Evolutionary conservation across 805 yeast genomes (phyloP), one percentile per base, ranked within the genome.

Genomic region (Priceomyces melissophilus): DNA sequence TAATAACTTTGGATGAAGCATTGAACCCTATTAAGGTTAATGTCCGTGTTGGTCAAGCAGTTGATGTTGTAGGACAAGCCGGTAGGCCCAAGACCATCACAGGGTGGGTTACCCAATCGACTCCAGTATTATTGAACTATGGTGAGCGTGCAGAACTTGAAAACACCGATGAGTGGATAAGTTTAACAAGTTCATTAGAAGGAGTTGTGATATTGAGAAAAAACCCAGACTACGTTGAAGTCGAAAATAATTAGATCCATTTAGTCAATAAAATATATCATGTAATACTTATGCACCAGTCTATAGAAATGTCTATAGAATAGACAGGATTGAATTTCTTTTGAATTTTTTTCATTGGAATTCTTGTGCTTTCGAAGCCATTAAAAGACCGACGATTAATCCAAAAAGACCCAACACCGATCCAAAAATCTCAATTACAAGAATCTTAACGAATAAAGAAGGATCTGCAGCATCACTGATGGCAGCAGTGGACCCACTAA

Each of bases 401-500:
- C 98, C 99, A 61, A 93, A 86, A 52, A 93, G 79, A 35, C 99
- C 99, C 61, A 93, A 75, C 29, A 93, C 96, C 15, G 96, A 85
- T 28, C 99, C 99, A 59, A 93, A 93, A 73, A 93, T 93, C 75
- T 93, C 99, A 54, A 93, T 84, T 47, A 93, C 99, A 57, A 93
- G 79, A 45, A 93, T 93, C 69, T 93, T 93, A 48, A 93, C 99
- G 56, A 93, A 93, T 50, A 93, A 73, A 3, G 96, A 78, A 16
- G 96, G 81, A 69, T 93, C 97, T 9, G 99, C 97, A 25, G 99
- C 99, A 67, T 93, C 99, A 33, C 95, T 81, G 46, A 93, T 79
- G 31, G 99, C 99, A 28, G 98, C 99, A n/a, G 97, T 93, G 17
- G 98, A 83, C 37, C 99, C 99, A 11, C 99, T 93, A 46, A 93